A percentile compares a stretch with the other conserved stretches of the same genome.
Evolutionary conservation across 352 stramenopile genomes (phyloP).

Genomic region (Pythium phragmitis): DNA sequence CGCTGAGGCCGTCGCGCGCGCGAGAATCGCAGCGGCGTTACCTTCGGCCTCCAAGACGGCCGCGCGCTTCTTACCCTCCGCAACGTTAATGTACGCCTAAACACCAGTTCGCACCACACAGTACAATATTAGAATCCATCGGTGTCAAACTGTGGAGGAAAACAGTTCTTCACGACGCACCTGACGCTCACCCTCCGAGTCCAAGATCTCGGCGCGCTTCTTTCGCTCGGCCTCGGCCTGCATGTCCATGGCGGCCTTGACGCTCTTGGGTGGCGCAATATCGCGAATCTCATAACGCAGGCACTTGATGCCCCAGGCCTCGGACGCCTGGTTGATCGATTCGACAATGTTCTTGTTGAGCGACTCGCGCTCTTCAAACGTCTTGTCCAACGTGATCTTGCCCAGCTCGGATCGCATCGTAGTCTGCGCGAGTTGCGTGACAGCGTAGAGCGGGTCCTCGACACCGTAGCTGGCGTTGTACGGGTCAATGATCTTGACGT

Average conservation of each 20-base stretch:
- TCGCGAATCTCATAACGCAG: constrained; percentile 92
- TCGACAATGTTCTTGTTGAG: constrained; percentile 91
- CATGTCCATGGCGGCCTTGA: constrained; percentile 92
- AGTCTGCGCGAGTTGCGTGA: constrained; percentile 90
- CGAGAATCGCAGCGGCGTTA: constrained; percentile 82
- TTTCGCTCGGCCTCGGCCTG: constrained; percentile 90
- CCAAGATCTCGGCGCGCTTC: constrained; percentile 91
- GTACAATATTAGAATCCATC: background rate
- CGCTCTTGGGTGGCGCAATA: constrained; percentile 82
- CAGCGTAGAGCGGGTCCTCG: constrained; percentile 87
- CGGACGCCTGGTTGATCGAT: constrained; percentile 89
- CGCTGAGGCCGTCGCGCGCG: constrained; percentile 79
- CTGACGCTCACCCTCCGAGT: constrained; percentile 87
- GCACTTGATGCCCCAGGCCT: constrained; percentile 90
- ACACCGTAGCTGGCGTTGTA: constrained; percentile 90
- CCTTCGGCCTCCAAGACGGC: constrained; percentile 85
- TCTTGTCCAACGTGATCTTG: constrained; percentile 94
- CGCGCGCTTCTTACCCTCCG: constrained; percentile 88
- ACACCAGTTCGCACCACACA: background rate
- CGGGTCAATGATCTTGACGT: constrained; percentile 89
- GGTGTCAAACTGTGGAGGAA: background rate
- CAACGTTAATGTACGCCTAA: constrained; percentile 88
- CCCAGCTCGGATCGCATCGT: constrained; percentile 91
- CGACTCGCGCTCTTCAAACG: constrained; percentile 91
- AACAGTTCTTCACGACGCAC: constrained; percentile 8